Evolutionary conservation across 176 grass and related monocot species (phyloP).

Genomic region (Avena sativa): DNA sequence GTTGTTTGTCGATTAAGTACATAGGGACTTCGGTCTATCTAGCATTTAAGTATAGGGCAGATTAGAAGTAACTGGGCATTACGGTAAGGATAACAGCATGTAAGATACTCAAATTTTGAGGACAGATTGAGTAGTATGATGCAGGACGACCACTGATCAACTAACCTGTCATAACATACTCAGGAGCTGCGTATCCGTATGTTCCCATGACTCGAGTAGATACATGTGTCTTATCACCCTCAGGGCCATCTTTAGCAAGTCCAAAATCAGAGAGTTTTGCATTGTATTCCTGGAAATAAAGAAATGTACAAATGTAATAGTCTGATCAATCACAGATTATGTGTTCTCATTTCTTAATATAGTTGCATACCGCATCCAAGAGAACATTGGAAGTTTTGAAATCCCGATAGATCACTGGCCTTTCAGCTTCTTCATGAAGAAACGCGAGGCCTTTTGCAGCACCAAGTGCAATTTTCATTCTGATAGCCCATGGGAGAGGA

Average conservation of each 20-base stretch:
- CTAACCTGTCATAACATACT: slow-evolving; percentile 99
- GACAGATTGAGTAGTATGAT: slow-evolving; percentile 34
- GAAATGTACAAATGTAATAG: slow-evolving; percentile 24
- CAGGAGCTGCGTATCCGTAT: slow-evolving; percentile 94
- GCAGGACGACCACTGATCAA: slow-evolving; percentile 19
- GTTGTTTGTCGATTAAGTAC: neutral
- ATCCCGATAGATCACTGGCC: slow-evolving; percentile 98
- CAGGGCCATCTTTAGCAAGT: slow-evolving; percentile 98
- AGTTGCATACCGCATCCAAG: slow-evolving; percentile 72
- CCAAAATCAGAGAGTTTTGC: slow-evolving; percentile 99
- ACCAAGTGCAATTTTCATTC: slow-evolving; percentile 99
- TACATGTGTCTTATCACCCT: slow-evolving; percentile 99
- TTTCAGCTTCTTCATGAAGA: slow-evolving; percentile 99
- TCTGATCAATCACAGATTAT: slow-evolving; percentile 28
- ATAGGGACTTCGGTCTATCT: neutral
- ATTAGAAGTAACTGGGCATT: neutral
- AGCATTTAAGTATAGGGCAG: slow-evolving; percentile 21
- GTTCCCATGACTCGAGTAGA: slow-evolving; percentile 99
- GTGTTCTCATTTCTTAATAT: slow-evolving; percentile 22
- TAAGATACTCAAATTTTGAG: slow-evolving; percentile 12
- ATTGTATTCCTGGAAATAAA: slow-evolving; percentile 84
- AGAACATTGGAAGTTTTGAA: slow-evolving; percentile 99
- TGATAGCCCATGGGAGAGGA: slow-evolving; percentile 90
- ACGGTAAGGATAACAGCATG: slow-evolving; percentile 19
- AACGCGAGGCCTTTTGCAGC: slow-evolving; percentile 95